phyloP scores from a whole-genome alignment of 805 yeast species.

The Myxozyma sirexii region DNA sequence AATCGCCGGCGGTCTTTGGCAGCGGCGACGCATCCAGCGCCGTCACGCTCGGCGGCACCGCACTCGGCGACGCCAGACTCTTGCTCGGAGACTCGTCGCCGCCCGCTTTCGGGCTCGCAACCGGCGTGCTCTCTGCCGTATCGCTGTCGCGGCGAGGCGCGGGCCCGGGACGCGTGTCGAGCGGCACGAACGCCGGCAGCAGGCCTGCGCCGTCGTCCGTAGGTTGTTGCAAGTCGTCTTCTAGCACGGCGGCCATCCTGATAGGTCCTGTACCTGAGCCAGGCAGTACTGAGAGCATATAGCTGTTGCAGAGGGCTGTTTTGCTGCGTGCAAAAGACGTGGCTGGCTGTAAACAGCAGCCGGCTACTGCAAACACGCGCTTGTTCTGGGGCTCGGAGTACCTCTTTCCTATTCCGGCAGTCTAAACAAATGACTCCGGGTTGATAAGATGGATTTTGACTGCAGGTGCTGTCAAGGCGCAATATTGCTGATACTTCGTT shows the following conservation, averaged over 20 bases:
- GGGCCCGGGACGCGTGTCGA: slow-evolving; percentile 10
- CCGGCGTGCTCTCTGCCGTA: not conserved
- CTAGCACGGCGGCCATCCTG: not conserved
- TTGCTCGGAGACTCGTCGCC: not conserved
- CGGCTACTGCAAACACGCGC: not conserved
- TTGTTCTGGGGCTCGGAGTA: not conserved
- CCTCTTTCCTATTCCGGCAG: not conserved
- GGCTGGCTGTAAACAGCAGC: slow-evolving; percentile 7
- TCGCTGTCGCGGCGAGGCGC: not conserved
- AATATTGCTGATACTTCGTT: no score
- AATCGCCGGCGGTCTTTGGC: not conserved
- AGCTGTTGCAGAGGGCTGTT: not conserved
- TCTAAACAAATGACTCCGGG: not conserved
- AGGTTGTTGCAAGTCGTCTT: not conserved
- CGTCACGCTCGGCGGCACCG: not conserved
- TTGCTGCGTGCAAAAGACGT: not conserved
- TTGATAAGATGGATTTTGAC: not conserved
- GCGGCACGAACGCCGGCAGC: slow-evolving; percentile 1
- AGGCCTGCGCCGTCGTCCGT: not conserved
- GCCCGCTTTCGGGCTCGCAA: not conserved
- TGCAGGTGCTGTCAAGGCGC: no score
- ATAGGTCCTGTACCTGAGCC: not conserved
- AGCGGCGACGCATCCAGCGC: not conserved
- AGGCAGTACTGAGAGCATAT: not conserved
- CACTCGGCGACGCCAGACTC: not conserved